A percentile compares a stretch with the other conserved stretches of the same genome.
Evolutionary conservation across 2,329 filamentous ascomycete genomes (phyloP).

Genomic region (Aspergillus brunneoviolaceus): DNA sequence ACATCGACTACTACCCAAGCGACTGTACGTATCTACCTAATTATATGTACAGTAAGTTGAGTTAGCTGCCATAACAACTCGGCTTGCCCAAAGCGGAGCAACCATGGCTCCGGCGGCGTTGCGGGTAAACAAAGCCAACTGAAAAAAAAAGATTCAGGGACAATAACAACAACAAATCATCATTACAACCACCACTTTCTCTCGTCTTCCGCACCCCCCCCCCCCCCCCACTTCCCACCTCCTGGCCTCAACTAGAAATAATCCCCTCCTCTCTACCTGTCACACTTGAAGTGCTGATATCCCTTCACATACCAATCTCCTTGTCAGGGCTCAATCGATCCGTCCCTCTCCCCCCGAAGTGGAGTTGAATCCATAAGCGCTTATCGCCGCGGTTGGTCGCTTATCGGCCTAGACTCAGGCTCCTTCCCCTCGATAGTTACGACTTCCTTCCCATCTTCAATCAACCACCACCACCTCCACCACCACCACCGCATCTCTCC

Average conservation of each 20-base stretch:
- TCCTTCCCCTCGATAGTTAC: background rate
- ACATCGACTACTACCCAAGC: no score
- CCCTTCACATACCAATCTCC: background rate
- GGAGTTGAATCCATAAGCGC: slow-evolving; percentile 9
- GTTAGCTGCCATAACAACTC: slow-evolving; percentile 12
- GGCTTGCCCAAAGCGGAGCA: slow-evolving; percentile 13
- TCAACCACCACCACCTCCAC: background rate
- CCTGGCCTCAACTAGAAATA: background rate
- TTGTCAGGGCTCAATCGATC: background rate
- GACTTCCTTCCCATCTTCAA: background rate
- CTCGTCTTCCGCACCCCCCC: background rate
- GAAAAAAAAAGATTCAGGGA: slow-evolving; percentile 13
- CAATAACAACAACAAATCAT: background rate
- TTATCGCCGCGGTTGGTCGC: slow-evolving; percentile 25
- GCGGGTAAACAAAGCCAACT: slow-evolving; percentile 17
- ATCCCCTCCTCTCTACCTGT: background rate
- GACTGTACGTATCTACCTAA: background rate
- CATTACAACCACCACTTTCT: background rate
- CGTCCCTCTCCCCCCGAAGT: background rate
- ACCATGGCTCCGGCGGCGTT: slow-evolving; percentile 12
- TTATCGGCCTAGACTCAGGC: slow-evolving; percentile 16
- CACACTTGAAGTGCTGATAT: background rate
- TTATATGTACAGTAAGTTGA: background rate
- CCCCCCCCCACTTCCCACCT: background rate
- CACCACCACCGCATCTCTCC: background rate